phyloP scores from a whole-genome alignment of 345 rosid genomes.

The Populus tremula region DNA sequence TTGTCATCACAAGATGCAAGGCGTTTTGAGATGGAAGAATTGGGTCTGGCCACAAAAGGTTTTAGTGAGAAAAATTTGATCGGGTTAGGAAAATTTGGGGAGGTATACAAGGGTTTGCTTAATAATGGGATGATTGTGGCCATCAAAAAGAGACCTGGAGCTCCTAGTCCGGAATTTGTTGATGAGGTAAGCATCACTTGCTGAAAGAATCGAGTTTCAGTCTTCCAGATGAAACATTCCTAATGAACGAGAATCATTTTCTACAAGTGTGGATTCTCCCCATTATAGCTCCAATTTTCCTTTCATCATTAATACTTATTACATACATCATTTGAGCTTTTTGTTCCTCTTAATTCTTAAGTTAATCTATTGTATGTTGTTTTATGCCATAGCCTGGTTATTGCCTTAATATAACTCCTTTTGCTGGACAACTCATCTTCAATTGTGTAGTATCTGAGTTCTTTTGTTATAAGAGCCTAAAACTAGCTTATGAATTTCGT shows the following conservation, averaged over 20 bases:
- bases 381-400: not conserved
- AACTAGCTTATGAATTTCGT: constrained; percentile 7
- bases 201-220: not conserved
- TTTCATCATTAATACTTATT: not conserved
- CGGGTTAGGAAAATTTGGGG: constrained; percentile 86
- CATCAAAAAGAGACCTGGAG: constrained; percentile 71
- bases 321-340: not conserved
- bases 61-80: constrained; percentile 70
- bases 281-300: not conserved
- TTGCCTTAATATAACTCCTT: constrained; percentile 1
- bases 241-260: not conserved
- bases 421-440: not conserved
- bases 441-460: not conserved
- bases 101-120: constrained; percentile 87
- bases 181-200: constrained; percentile 56
- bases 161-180: constrained; percentile 70
- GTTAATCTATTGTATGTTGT: not conserved
- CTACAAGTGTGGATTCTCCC: not conserved
- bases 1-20: constrained; percentile 68
- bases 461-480: not conserved
- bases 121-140: constrained; percentile 92
- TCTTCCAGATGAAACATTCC: not conserved
- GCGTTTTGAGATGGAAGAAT: constrained; percentile 77
- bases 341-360: not conserved
- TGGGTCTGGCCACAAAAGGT: constrained; percentile 75